These are phyloP conservation scores for Penicillium sp. DNA, from an alignment of 2,329 filamentous ascomycete species.

Conservation along the genomic window DNA sequence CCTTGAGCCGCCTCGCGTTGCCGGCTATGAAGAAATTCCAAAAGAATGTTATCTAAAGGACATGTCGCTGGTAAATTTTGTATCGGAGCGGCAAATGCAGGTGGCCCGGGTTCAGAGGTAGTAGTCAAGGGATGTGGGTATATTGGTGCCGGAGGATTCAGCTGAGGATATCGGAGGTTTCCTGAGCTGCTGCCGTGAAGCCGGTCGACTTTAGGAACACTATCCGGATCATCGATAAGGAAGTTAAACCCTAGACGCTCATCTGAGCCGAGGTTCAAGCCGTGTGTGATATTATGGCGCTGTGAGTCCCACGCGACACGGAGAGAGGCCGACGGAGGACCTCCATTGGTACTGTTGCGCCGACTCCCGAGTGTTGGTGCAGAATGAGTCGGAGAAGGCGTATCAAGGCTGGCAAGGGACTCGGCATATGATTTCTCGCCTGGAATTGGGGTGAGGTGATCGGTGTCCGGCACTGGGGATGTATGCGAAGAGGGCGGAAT, in stretches of 20 bases:
- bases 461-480: slow-evolving; percentile 31
- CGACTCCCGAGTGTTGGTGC: slow-evolving; percentile 26
- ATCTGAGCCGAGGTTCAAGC: slow-evolving; percentile 56
- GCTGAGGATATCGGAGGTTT: slow-evolving; percentile 23
- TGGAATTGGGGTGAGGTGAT: slow-evolving; percentile 23
- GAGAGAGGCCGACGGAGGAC: slow-evolving; percentile 31
- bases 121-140: slow-evolving; percentile 28
- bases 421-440: slow-evolving; percentile 32
- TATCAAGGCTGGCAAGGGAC: slow-evolving; percentile 31
- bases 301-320: slow-evolving; percentile 46
- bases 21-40: slow-evolving; percentile 73
- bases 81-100: slow-evolving; percentile 47
- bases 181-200: slow-evolving; percentile 34
- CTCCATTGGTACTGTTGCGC: slow-evolving; percentile 25
- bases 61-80: slow-evolving; percentile 69
- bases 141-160: slow-evolving; percentile 21
- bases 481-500: slow-evolving; percentile 22
- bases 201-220: slow-evolving; percentile 54
- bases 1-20: slow-evolving; percentile 66
- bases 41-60: slow-evolving; percentile 73
- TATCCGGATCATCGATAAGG: slow-evolving; percentile 63
- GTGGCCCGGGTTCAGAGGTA: slow-evolving; percentile 27
- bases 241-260: slow-evolving; percentile 74
- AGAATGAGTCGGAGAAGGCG: slow-evolving; percentile 33
- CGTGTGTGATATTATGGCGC: slow-evolving; percentile 50